A percentile compares a stretch with the other conserved stretches of the same genome.
Evolutionary conservation across 2,329 filamentous ascomycete genomes (phyloP).

Genomic region (Talaromyces sp.): DNA sequence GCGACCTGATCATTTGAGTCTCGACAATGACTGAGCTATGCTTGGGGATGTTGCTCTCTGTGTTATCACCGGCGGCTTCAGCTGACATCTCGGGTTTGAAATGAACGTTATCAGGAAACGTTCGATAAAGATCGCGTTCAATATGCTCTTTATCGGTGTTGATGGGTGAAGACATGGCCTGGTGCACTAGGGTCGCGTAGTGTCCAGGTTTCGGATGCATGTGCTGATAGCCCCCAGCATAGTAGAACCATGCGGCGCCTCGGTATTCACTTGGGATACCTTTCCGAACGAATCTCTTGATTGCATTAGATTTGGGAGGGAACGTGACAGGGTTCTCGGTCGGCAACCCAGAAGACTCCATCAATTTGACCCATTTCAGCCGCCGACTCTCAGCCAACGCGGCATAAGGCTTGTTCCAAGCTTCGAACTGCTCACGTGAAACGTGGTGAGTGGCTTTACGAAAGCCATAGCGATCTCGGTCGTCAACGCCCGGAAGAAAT

Average conservation of each 20-base stretch:
- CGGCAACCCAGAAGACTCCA: conserved; percentile 72
- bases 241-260: conserved; percentile 96
- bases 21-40: conserved; percentile 51
- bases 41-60: conserved; percentile 38
- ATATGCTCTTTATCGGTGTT: conserved; percentile 82
- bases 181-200: conserved; percentile 67
- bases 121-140: conserved; percentile 87
- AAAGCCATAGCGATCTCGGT: conserved; percentile 85
- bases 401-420: conserved; percentile 73
- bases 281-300: conserved; percentile 87
- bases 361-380: conserved; percentile 76
- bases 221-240: conserved; percentile 80
- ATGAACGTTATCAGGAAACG: conserved; percentile 88
- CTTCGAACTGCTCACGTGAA: conserved; percentile 71
- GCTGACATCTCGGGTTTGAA: conserved; percentile 66
- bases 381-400: conserved; percentile 70
- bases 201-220: conserved; percentile 71
- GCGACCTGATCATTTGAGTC: conserved; percentile 72
- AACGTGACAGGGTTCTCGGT: conserved; percentile 72
- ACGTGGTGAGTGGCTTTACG: conserved; percentile 82
- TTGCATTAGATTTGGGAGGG: conserved; percentile 73
- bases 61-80: conserved; percentile 22
- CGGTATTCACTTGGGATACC: conserved; percentile 92
- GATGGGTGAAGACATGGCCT: conserved; percentile 62
- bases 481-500: conserved; percentile 29